A percentile compares a stretch with the other conserved stretches of the same genome.
These are phyloP conservation scores for Aspergillus fischeri DNA, from an alignment of 2,329 filamentous ascomycete species.

Conservation along the genomic window DNA sequence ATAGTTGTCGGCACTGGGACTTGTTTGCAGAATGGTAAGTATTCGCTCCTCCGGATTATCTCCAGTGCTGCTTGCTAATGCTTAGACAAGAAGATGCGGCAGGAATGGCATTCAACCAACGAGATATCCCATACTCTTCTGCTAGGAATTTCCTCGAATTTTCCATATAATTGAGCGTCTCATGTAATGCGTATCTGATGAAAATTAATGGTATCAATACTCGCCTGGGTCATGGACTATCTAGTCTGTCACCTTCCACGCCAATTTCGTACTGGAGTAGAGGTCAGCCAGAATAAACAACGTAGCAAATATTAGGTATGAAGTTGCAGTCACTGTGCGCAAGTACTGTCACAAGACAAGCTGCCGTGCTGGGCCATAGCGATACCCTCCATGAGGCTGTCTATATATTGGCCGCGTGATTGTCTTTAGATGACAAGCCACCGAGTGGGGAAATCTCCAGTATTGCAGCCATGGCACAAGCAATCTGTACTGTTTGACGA, in stretches of 20 bases:
- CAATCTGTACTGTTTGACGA: not conserved
- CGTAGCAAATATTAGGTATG: not conserved
- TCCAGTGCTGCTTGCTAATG: not conserved
- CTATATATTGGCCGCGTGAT: not conserved
- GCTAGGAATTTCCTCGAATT: not conserved
- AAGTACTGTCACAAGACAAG: not conserved
- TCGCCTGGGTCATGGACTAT: not conserved
- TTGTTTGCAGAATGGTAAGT: constrained; percentile 25
- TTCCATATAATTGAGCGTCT: not conserved
- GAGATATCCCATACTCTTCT: not conserved
- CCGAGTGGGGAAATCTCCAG: not conserved
- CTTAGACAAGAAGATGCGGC: not conserved
- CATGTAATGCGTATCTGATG: not conserved
- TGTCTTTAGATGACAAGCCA: not conserved
- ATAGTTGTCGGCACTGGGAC: constrained; percentile 26
- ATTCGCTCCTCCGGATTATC: not conserved
- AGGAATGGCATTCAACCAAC: not conserved
- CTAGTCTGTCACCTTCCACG: not conserved
- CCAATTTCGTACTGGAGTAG: not conserved
- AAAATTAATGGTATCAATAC: not conserved
- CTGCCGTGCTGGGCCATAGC: not conserved
- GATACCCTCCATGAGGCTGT: not conserved
- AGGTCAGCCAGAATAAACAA: not conserved
- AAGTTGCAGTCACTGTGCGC: not conserved
- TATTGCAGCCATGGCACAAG: too few species aligned